Conservation (phyloP, 1,139 yeast species). For the Nadsonia commutata region DNA sequence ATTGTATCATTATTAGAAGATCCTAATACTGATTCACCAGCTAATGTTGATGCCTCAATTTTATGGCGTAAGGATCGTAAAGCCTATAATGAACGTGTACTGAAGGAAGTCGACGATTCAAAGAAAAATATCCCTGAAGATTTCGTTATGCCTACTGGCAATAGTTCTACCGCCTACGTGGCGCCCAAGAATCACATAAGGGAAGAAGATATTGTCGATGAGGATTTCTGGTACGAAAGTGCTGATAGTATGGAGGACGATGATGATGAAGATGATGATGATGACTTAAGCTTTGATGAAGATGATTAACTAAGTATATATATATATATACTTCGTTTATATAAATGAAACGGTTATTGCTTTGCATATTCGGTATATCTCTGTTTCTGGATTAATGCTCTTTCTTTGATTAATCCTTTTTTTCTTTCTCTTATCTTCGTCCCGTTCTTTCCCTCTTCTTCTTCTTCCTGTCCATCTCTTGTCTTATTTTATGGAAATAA, state of each 20-base stretch:
- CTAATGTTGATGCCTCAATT: constrained; percentile 92
- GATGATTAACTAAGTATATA: too few species aligned
- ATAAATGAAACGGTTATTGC: too few species aligned
- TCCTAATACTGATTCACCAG: constrained; percentile 87
- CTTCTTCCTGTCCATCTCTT: not conserved
- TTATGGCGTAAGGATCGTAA: constrained; percentile 78
- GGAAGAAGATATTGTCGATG: constrained; percentile 55
- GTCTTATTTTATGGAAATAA: too few species aligned
- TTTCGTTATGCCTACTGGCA: constrained; percentile 55
- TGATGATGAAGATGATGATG: constrained; percentile 25
- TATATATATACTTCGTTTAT: too few species aligned
- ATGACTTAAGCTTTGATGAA: constrained; percentile 19
- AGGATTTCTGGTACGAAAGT: constrained; percentile 75
- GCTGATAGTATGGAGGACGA: constrained; percentile 51
- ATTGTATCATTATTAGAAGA: constrained; percentile 83
- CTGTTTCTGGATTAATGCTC: too few species aligned
- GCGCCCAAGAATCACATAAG: constrained; percentile 29
- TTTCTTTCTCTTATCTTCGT: not conserved
- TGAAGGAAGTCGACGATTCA: constrained; percentile 71
- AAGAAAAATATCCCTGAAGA: constrained; percentile 77
- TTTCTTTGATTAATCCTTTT: not conserved
- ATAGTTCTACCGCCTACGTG: constrained; percentile 46
- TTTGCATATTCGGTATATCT: too few species aligned
- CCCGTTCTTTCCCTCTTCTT: not conserved
- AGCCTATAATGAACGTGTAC: constrained; percentile 63